These are phyloP conservation scores for Fusarium clavum DNA, from an alignment of 2,329 filamentous ascomycete genomes.

Conservation along the genomic window DNA sequence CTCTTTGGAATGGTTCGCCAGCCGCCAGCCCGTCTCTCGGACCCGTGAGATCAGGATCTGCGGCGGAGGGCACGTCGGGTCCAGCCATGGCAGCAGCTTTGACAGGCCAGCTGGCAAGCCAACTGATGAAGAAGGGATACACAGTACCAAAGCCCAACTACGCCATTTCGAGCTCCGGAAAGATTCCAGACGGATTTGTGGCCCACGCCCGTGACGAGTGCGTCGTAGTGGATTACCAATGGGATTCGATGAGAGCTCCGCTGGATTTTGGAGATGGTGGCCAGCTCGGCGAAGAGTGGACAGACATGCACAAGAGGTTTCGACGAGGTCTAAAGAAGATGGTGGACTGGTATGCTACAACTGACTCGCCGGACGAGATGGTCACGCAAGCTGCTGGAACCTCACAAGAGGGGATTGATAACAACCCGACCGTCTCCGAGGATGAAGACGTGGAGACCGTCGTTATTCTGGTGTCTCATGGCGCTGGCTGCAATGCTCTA, in stretches of 20 bases:
- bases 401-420: constrained; percentile 47
- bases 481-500: constrained; percentile 94
- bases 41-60: constrained; percentile 32
- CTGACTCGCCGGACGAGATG: constrained; percentile 63
- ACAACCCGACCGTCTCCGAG: constrained; percentile 54
- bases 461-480: constrained; percentile 90
- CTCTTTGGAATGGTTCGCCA: constrained; percentile 52
- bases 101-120: constrained; percentile 46
- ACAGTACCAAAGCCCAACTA: constrained; percentile 83
- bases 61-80: constrained; percentile 45
- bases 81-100: constrained; percentile 52
- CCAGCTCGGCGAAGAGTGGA: constrained; percentile 93
- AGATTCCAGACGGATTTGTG: constrained; percentile 89
- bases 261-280: constrained; percentile 90
- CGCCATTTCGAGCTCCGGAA: constrained; percentile 81
- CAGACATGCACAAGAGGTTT: constrained; percentile 92
- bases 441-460: constrained; percentile 79
- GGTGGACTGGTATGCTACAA: constrained; percentile 82
- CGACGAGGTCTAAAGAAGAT: constrained; percentile 81
- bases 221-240: constrained; percentile 89
- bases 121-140: constrained; percentile 64
- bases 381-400: constrained; percentile 53
- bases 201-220: constrained; percentile 91
- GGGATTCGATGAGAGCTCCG: constrained; percentile 88
- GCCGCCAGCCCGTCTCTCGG: constrained; percentile 42